Conservation (phyloP, 768 basidiomycete genomes). For the Leccinum disarticulatum region DNA sequence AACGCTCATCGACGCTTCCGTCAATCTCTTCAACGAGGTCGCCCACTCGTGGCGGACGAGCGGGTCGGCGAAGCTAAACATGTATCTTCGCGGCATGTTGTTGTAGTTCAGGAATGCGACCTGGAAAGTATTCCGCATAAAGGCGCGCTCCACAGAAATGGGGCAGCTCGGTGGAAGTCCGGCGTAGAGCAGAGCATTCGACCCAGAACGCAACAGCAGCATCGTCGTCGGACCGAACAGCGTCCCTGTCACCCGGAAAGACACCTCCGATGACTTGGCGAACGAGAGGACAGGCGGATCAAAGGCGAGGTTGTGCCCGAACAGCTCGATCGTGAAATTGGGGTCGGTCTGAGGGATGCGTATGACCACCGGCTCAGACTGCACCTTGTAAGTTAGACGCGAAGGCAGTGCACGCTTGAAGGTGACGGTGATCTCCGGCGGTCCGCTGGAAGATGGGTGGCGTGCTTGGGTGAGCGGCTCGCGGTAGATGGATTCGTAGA, state of each 20-base stretch:
- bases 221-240: conserved; percentile 81
- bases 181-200: conserved; percentile 79
- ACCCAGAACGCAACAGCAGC: conserved; percentile 79
- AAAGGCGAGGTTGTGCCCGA: conserved; percentile 85
- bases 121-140: conserved; percentile 97
- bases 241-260: conserved; percentile 89
- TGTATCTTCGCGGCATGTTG: conserved; percentile 78
- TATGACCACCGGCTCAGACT: conserved; percentile 86
- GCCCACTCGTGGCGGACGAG: conserved; percentile 75
- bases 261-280: conserved; percentile 71
- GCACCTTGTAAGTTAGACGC: conserved; percentile 81
- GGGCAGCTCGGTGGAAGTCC: conserved; percentile 78
- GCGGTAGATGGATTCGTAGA: conserved; percentile 74
- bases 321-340: conserved; percentile 77
- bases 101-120: conserved; percentile 74
- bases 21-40: conserved; percentile 63
- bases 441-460: conserved; percentile 37
- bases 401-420: conserved; percentile 75
- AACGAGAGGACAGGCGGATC: conserved; percentile 87
- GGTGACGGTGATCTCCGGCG: conserved; percentile 56
- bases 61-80: conserved; percentile 89
- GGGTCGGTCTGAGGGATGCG: conserved; percentile 84
- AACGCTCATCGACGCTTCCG: conserved; percentile 46
- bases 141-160: conserved; percentile 83
- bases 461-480: conserved; percentile 76